phyloP scores from a whole-genome alignment of 2,329 filamentous ascomycete species.

The Sporothrix curviconia region DNA sequence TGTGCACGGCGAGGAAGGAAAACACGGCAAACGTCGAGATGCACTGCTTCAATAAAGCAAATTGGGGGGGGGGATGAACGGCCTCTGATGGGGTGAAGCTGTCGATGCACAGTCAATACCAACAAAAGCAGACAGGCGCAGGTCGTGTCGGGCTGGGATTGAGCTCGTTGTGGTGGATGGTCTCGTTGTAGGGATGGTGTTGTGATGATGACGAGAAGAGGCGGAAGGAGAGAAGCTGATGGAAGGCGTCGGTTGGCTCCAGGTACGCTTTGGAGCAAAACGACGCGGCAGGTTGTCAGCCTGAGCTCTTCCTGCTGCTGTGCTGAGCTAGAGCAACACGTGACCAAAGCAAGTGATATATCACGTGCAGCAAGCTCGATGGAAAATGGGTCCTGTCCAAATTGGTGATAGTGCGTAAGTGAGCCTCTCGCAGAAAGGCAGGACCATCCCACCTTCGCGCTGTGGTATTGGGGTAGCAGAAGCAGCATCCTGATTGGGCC shows the following conservation, averaged over 20 bases:
- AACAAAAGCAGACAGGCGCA: no score
- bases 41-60: neutral
- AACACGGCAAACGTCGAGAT: neutral
- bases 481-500: conserved; percentile 7
- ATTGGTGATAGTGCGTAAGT: neutral
- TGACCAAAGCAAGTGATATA: neutral
- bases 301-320: no score
- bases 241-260: conserved; percentile 5
- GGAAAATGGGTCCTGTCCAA: neutral
- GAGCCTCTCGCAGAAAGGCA: neutral
- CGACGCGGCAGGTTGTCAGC: conserved; percentile 17
- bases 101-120: neutral
- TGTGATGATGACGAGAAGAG: conserved; percentile 5
- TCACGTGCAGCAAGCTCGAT: no score
- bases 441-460: neutral
- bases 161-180: neutral
- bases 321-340: neutral
- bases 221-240: conserved; percentile 8
- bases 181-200: conserved; percentile 1
- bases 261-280: conserved; percentile 1
- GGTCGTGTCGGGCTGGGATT: neutral
- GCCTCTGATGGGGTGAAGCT: neutral
- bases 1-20: neutral
- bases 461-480: neutral
- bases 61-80: neutral